Evolutionary conservation across 75 land plant genomes (phyloP).

Genomic region (Azolla pinnata): DNA sequence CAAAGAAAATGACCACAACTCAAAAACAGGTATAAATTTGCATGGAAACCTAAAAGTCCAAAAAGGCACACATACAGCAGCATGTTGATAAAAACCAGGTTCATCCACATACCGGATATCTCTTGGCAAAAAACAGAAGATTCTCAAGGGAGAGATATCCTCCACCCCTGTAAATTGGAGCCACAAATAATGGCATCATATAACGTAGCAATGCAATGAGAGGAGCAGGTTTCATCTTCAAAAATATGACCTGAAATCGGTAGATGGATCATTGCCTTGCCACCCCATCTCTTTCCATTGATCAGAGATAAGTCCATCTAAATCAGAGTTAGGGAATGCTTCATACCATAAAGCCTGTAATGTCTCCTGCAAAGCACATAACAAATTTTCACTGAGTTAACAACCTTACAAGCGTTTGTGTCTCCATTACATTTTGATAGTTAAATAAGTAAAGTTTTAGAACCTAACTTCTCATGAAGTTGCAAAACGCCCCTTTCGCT

Average conservation of each 20-base stretch:
- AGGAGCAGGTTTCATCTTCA: not conserved
- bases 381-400: not conserved
- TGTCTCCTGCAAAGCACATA: slow-evolving; percentile 42
- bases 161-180: slow-evolving; percentile 63
- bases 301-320: slow-evolving; percentile 62
- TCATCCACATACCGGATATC: slow-evolving; percentile 74
- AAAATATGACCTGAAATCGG: slow-evolving; percentile 56
- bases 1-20: not conserved
- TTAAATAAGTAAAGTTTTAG: too few species aligned
- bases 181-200: not conserved
- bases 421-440: not conserved
- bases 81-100: too few species aligned
- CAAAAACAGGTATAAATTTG: not conserved
- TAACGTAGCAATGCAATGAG: not conserved
- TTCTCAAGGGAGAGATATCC: slow-evolving; percentile 91
- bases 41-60: not conserved
- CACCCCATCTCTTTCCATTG: slow-evolving; percentile 96
- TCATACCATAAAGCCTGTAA: slow-evolving; percentile 59
- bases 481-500: too few species aligned
- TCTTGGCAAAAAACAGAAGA: slow-evolving; percentile 71
- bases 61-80: too few species aligned
- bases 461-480: too few species aligned
- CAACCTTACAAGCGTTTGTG: not conserved
- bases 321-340: slow-evolving; percentile 53
- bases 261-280: slow-evolving; percentile 86